Evolutionary conservation across 257 asterid genomes (phyloP), one percentile per base, ranked within the genome.

Genomic region (Forsythia suspensa): DNA sequence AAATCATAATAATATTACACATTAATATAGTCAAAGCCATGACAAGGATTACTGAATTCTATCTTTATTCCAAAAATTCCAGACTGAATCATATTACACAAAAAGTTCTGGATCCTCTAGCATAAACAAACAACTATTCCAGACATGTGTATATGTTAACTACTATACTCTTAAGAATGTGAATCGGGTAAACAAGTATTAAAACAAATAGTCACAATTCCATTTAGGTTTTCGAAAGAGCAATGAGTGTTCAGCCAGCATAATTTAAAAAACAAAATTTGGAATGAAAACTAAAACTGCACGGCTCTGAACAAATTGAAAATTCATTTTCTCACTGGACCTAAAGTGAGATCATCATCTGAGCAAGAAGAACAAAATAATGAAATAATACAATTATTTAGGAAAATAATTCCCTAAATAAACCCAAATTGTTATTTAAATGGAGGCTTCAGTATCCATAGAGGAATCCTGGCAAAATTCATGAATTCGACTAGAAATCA

Each of bases 21-120:
- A 70, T 20, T 18, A 52, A 69, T 24, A 36, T 61, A 39, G 59
- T 46, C 71, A 77, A 21, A 42, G 43, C 77, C 38, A 77, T 21
- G 44, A 34, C 72, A 44, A 73, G 73, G 34, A 70, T 74, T 9
- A 48, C 74, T 40, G 16, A 74, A 37, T 20, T 71, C 69, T 52
- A 20, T 44, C 16, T 74, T 20, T 76, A 29, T 51, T 41, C 38
- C 21, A 57, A 46, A 48, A 48, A 39, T 34, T 43, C 38, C 39
- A 36, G 36, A 75, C 46, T 51, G 55, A 18, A 48, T 24, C 63
- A 36, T 40, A 77, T 61, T 8, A 63, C 8, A 7, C 59, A 11
- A 0, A 51, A 15, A 10, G 15, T 51, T 16, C 75, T 72, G 61
- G 48, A 73, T 72, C 77, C 67, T 37, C 63, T 41, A 69, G 21